Percentiles rank a stretch among this genome's conserved stretches.
phyloP scores from a whole-genome alignment of 768 basidiomycete genomes.

The Pleurotus platypus region DNA sequence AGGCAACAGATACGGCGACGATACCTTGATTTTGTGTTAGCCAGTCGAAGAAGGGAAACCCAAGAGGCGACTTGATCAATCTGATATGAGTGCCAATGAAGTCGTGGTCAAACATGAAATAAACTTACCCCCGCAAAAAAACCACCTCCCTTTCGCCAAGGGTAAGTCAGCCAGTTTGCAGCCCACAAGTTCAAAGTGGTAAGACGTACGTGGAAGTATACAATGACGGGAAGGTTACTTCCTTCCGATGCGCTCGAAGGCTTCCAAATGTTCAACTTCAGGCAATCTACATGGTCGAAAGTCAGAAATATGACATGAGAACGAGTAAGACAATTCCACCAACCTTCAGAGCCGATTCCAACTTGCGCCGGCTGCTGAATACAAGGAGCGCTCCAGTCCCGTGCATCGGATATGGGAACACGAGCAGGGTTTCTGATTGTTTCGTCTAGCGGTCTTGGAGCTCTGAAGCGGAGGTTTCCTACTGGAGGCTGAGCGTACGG shows the following conservation, averaged over 20 bases:
- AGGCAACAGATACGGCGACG: conserved; percentile 29
- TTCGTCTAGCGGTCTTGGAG: conserved; percentile 34
- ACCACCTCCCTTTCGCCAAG: conserved; percentile 30
- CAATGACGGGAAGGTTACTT: conserved; percentile 34
- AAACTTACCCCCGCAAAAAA: conserved; percentile 31
- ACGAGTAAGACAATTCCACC: not conserved
- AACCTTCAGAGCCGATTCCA: conserved; percentile 10
- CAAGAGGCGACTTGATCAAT: conserved; percentile 33
- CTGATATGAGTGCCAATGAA: not conserved
- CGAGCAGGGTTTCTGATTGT: not conserved
- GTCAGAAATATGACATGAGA: not conserved
- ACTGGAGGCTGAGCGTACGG: conserved; percentile 40
- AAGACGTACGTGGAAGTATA: conserved; percentile 40
- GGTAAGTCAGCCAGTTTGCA: not conserved
- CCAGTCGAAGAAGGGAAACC: conserved; percentile 46
- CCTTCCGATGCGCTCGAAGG: conserved; percentile 29
- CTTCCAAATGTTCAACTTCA: conserved; percentile 40
- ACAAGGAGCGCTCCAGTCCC: conserved; percentile 41
- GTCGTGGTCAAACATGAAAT: not conserved
- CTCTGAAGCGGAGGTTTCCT: conserved; percentile 35
- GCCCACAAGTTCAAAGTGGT: not conserved
- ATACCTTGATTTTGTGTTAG: conserved; percentile 35
- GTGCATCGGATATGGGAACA: conserved; percentile 31
- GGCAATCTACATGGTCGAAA: conserved; percentile 26
- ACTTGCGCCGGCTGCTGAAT: conserved; percentile 43